Percentiles rank a stretch among this genome's conserved stretches.
These are phyloP conservation scores for Emiliania huxleyi DNA, from an alignment of 78 protist genomes.

Conservation along the genomic window DNA sequence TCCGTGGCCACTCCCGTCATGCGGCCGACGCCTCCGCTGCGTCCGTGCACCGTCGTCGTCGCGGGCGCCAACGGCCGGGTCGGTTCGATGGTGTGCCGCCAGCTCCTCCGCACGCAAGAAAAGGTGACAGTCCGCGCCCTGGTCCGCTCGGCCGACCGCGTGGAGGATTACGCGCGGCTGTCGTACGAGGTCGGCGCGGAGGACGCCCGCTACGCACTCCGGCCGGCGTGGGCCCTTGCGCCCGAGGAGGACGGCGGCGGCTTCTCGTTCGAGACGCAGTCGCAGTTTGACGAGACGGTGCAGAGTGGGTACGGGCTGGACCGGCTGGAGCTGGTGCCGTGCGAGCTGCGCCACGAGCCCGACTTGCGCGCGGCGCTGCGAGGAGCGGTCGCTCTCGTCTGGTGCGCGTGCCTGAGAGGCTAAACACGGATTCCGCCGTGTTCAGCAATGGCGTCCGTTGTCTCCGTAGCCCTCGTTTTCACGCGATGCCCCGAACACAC, in stretches of 20 bases:
- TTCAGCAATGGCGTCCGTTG: too few species aligned
- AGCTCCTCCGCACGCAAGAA: background rate
- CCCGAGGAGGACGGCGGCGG: background rate
- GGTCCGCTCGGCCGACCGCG: background rate
- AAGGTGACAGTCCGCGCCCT: background rate
- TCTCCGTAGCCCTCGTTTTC: too few species aligned
- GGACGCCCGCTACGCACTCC: background rate
- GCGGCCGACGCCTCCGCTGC: too few species aligned
- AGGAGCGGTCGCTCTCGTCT: background rate
- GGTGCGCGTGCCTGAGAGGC: too few species aligned
- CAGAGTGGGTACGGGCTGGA: background rate
- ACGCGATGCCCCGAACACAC: too few species aligned
- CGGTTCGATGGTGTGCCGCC: slow-evolving; percentile 6
- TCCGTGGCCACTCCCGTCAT: too few species aligned
- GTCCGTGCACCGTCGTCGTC: background rate
- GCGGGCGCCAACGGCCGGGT: slow-evolving; percentile 1
- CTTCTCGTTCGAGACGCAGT: background rate
- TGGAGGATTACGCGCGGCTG: background rate
- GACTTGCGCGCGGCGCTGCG: background rate
- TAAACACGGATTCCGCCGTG: too few species aligned
- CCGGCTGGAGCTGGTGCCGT: background rate
- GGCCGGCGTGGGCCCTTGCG: background rate
- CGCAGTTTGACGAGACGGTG: background rate
- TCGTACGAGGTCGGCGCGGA: background rate
- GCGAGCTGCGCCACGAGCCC: background rate